phyloP scores from a whole-genome alignment of 1,139 yeast species.

The Suhomyces kunorum region DNA sequence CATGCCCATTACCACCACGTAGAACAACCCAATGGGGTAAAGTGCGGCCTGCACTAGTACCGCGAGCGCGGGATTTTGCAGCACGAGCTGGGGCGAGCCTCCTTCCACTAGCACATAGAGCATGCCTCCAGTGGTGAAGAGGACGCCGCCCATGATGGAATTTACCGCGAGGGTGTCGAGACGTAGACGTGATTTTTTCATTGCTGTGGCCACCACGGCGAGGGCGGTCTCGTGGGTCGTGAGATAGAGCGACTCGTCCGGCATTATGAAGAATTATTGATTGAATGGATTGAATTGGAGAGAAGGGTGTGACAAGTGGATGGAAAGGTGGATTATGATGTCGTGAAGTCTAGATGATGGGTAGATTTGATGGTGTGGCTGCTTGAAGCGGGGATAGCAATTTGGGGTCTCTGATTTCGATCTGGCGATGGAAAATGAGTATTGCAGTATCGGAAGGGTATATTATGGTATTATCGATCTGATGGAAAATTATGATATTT shows the following conservation, averaged over 20 bases:
- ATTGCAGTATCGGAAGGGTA: too few species aligned
- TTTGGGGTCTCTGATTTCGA: too few species aligned
- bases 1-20: constrained; percentile 71
- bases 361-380: background rate
- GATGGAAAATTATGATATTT: too few species aligned
- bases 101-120: constrained; percentile 58
- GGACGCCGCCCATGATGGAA: constrained; percentile 67
- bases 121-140: constrained; percentile 77
- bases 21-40: constrained; percentile 70
- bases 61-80: constrained; percentile 54
- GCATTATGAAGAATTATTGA: constrained; percentile 7
- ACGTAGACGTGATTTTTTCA: constrained; percentile 73
- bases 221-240: constrained; percentile 79
- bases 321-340: too few species aligned
- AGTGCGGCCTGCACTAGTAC: constrained; percentile 55
- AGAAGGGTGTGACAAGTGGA: background rate
- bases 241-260: constrained; percentile 40
- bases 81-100: constrained; percentile 43
- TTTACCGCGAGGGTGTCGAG: constrained; percentile 58
- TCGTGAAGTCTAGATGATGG: background rate
- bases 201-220: constrained; percentile 79
- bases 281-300: background rate
- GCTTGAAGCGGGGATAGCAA: too few species aligned
- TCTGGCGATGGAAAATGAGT: too few species aligned
- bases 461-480: too few species aligned